Percentiles rank a stretch among this genome's conserved stretches.
Evolutionary conservation across 257 asterid species (phyloP).

Genomic region (Penstemon newberryi): DNA sequence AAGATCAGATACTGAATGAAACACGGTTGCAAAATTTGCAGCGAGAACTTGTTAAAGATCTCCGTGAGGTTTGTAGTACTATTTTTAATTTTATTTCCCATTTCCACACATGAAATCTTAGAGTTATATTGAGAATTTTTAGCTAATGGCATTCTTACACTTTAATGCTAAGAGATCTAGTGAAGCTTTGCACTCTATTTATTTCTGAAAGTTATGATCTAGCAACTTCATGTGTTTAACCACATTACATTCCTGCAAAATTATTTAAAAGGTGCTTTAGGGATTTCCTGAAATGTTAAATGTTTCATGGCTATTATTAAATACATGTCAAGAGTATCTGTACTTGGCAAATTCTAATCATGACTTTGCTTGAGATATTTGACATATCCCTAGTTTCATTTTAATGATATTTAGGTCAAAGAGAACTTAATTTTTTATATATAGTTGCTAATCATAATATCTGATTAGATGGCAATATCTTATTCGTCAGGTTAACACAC

Average conservation of each 20-base stretch:
- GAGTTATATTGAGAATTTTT: background rate
- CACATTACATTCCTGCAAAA: constrained; percentile 8
- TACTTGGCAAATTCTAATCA: background rate
- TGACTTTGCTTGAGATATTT: background rate
- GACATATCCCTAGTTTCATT: constrained; percentile 7
- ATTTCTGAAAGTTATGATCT: constrained; percentile 15
- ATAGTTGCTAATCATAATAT: constrained; percentile 5
- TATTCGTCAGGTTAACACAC: constrained; percentile 77
- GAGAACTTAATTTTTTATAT: background rate
- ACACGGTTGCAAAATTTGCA: constrained; percentile 84
- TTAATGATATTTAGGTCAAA: constrained; percentile 9
- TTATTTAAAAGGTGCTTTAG: background rate
- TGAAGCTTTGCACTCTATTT: background rate
- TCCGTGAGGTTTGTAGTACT: constrained; percentile 64
- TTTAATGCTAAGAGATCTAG: background rate
- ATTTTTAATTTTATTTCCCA: constrained; percentile 13
- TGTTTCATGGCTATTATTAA: constrained; percentile 11
- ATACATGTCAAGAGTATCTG: constrained; percentile 9
- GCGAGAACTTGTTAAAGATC: constrained; percentile 75
- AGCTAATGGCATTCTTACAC: constrained; percentile 10
- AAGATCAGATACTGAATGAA: constrained; percentile 87
- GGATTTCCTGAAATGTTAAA: background rate
- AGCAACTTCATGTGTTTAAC: background rate
- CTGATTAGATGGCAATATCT: constrained; percentile 20
- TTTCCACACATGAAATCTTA: too few species aligned